Conservation (phyloP, 2,329 filamentous ascomycete genomes). For the Dactylellina sp. region DNA sequence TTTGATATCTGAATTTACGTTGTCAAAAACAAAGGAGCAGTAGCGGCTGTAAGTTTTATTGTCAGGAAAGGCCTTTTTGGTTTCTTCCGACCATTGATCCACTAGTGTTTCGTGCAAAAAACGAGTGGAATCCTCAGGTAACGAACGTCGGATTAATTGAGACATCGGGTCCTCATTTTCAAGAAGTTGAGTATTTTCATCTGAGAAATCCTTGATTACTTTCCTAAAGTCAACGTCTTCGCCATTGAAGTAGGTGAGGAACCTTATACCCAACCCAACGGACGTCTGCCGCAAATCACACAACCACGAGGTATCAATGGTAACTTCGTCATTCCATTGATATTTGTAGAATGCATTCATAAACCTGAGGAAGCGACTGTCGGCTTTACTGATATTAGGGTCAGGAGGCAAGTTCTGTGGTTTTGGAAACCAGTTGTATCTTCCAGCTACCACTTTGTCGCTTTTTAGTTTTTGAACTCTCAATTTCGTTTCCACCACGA, state of each 20-base stretch:
- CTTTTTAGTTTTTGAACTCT: slow-evolving; percentile 55
- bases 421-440: slow-evolving; percentile 59
- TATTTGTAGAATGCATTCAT: slow-evolving; percentile 61
- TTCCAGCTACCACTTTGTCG: slow-evolving; percentile 59
- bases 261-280: slow-evolving; percentile 34
- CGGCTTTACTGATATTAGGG: too few species aligned
- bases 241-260: slow-evolving; percentile 58
- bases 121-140: slow-evolving; percentile 59
- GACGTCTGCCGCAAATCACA: slow-evolving; percentile 32
- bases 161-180: slow-evolving; percentile 37
- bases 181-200: slow-evolving; percentile 44
- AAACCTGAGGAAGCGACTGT: slow-evolving; percentile 42
- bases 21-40: slow-evolving; percentile 60
- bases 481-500: slow-evolving; percentile 62
- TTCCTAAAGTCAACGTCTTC: slow-evolving; percentile 45
- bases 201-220: slow-evolving; percentile 29
- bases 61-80: slow-evolving; percentile 57
- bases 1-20: slow-evolving; percentile 8
- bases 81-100: slow-evolving; percentile 61
- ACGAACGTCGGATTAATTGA: slow-evolving; percentile 58
- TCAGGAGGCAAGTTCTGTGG: too few species aligned
- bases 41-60: slow-evolving; percentile 60
- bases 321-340: slow-evolving; percentile 61
- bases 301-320: slow-evolving; percentile 61
- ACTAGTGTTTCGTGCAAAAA: slow-evolving; percentile 62